These are phyloP conservation scores for Diophrys sp. DNA, from an alignment of 73 alveolate genomes.

Conservation along the genomic window DNA sequence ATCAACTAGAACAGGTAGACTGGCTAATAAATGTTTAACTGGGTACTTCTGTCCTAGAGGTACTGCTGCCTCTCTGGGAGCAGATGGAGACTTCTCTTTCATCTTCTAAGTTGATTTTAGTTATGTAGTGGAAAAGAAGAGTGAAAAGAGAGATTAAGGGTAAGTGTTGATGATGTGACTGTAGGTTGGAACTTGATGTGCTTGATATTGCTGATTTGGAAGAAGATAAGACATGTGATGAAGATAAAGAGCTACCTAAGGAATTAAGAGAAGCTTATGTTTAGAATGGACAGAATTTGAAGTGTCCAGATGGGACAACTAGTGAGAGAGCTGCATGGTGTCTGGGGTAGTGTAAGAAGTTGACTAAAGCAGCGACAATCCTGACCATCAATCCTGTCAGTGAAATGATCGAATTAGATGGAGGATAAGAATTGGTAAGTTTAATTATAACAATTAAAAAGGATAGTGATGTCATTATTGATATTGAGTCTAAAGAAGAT, in stretches of 20 bases:
- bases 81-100: slow-evolving; percentile 33
- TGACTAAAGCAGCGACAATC: not conserved
- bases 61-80: slow-evolving; percentile 49
- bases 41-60: slow-evolving; percentile 78
- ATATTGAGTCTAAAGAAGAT: not conserved
- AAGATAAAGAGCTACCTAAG: slow-evolving; percentile 43
- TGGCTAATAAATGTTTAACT: slow-evolving; percentile 59
- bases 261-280: slow-evolving; percentile 38
- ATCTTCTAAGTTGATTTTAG: slow-evolving; percentile 4
- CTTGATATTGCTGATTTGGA: too few relatives aligned
- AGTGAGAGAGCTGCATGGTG: slow-evolving; percentile 52
- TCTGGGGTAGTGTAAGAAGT: slow-evolving; percentile 54
- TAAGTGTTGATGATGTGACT: too few relatives aligned
- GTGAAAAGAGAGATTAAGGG: too few relatives aligned
- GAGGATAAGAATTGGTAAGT: too few relatives aligned
- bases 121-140: not conserved
- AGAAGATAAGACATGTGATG: slow-evolving; percentile 32
- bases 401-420: slow-evolving; percentile 3
- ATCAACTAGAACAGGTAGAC: slow-evolving; percentile 50
- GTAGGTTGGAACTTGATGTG: too few relatives aligned
- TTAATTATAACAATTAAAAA: too few relatives aligned
- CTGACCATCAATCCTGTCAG: slow-evolving; percentile 21
- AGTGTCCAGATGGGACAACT: slow-evolving; percentile 79
- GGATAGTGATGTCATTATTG: too few relatives aligned
- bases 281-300: slow-evolving; percentile 44